Base-by-base conservation (phyloP, 176 grass and related monocot species). In the Stipa capillata region DNA sequence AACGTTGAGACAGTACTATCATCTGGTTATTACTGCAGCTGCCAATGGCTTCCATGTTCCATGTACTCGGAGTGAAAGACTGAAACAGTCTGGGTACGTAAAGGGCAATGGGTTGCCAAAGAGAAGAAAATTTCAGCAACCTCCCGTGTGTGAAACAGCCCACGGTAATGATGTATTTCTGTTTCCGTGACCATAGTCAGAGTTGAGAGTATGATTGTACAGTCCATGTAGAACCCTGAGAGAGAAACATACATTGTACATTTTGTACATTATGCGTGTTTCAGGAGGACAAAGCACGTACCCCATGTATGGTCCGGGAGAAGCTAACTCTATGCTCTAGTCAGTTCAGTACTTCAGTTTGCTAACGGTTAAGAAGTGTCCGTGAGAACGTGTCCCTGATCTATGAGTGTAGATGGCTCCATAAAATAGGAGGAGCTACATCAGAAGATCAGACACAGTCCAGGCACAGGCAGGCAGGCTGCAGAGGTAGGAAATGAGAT, bases 291-390 rank as follows among this genome's bases (percentile, higher is more conserved):
- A 18, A 20, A 31, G 78, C 63, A 69, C 24, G n/a, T n/a, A n/a
- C n/a, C 60, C 8, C 11, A 62, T 12, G 41, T 59, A 47, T 68
- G 24, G 78, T 34, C 60, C 47, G 18, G 18, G 8, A 82, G 27
- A 25, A 34, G 55, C 68, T 32, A 73, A 40, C n/a, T 72, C 65
- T 8, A 6, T 6, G 6, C 4, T 9, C 14, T 8, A 17, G 18
- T 56, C 82, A 8, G 62, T 37, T 84, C 72, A 2, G 82, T 37
- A n/a, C n/a, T n/a, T n/a, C n/a, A n/a, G n/a, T n/a, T 59, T 50
- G 15, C 31, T 60, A 61, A 78, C 82, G 15, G 64, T 60, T 28
- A 49, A 69, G 43, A 37, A 13, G 13, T 21, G 42, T 25, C 47
- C 36, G 45, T 44, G 72, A 54, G 14, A 76, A 25, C 37, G 69